A percentile compares a stretch with the other conserved stretches of the same genome.
Evolutionary conservation across 1,139 yeast species (phyloP).

Genomic region (Trichomonascaceae sp.): DNA sequence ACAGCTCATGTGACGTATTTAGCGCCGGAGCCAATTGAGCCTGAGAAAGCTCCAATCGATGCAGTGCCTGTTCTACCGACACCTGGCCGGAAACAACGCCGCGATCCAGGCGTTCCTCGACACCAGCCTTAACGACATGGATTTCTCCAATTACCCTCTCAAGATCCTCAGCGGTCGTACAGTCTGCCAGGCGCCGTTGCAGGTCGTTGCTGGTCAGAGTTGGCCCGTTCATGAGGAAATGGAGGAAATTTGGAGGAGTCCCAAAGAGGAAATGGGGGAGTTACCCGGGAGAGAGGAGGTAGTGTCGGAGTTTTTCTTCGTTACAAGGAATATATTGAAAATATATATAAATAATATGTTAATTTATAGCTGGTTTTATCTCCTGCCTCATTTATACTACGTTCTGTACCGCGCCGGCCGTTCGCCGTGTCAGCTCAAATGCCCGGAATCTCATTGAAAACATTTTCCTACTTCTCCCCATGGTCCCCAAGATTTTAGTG

Average conservation of each 20-base stretch:
- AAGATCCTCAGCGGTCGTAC: conserved; percentile 12
- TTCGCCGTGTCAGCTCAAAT: no score
- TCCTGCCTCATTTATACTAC: no score
- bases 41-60: conserved; percentile 27
- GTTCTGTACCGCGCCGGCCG: no score
- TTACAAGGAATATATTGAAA: no score
- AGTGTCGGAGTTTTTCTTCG: no score
- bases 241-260: not conserved
- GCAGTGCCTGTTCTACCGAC: conserved; percentile 17
- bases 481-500: conserved; percentile 46
- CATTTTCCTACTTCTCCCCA: conserved; percentile 9
- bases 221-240: conserved; percentile 4
- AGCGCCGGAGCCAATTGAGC: conserved; percentile 30
- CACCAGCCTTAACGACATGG: conserved; percentile 5
- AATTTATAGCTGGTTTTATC: no score
- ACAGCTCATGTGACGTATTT: conserved; percentile 42
- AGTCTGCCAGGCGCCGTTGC: conserved; percentile 8
- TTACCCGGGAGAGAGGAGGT: not conserved
- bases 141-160: conserved; percentile 11
- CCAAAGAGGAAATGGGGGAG: not conserved
- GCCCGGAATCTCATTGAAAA: no score
- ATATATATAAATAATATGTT: no score
- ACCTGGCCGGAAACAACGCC: conserved; percentile 13
- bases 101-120: conserved; percentile 10
- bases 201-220: conserved; percentile 2